Evolutionary conservation across 306 rosid species (phyloP), one percentile per base, ranked within the genome.

Genomic region (Mucuna pruriens): DNA sequence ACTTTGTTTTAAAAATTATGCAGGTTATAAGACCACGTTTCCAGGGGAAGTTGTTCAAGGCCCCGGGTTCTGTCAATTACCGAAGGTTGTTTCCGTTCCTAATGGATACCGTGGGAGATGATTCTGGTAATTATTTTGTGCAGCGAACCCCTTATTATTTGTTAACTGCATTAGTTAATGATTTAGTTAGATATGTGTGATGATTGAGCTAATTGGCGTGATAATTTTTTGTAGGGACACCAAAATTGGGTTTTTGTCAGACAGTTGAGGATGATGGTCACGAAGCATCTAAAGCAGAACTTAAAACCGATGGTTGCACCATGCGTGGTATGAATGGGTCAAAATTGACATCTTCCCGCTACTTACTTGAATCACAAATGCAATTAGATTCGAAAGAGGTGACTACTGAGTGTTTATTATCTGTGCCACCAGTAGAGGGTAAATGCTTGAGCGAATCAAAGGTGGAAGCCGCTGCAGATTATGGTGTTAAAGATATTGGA

Each of bases 31-130:
- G 67, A 75, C 94, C 90, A 38, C 89, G 92, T 39, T 82, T 84
- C 33, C 91, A 74, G 33, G 78, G 85, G 77, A 95, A 71, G 77
- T 84, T 95, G 75, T 95, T 89, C 80, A 93, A 82, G 80, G 84
- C 85, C 17, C 97, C 94, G 0, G 95, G 97, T 42, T 95, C 97
- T 16, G 62, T 91, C 49, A 86, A 89, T 84, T 95, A 93, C 83
- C 74, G 80, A 78, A 88, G 92, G 89, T 2, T 92, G 85, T 91
- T 92, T 75, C 93, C 96, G 5, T 92, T n/a, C 85, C 77, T 93
- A 22, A 80, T 61, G 88, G 82, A 84, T 52, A 64, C 82, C 31
- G 13, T 42, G 3, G 61, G 82, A 71, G 86, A 77, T 54, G 34
- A 78, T 51, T 76, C 88, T 33, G 80, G 94, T 90, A 86, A 81